phyloP scores from a whole-genome alignment of 176 grass and related monocot genomes.

The Eremochloa ophiuroides region DNA sequence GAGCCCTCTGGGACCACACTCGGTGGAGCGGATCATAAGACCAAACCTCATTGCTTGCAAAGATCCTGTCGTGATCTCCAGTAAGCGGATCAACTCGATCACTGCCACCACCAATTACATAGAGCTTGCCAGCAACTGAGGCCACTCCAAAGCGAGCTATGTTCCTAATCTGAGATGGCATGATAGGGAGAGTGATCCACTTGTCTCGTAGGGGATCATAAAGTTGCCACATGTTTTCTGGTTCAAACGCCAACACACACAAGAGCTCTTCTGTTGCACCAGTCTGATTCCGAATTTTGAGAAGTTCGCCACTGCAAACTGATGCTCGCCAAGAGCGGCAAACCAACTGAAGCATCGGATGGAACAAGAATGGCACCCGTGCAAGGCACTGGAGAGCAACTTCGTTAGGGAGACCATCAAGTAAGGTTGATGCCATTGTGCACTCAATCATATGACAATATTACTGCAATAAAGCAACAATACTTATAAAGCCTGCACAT shows the following conservation, averaged over 20 bases:
- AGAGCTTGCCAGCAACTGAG: constrained; percentile 82
- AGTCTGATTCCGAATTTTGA: constrained; percentile 55
- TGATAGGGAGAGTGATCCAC: constrained; percentile 91
- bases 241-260: constrained; percentile 91
- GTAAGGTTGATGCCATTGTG: constrained; percentile 46
- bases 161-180: constrained; percentile 90
- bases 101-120: constrained; percentile 92
- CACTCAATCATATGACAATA: constrained; percentile 9
- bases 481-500: constrained; percentile 38
- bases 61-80: constrained; percentile 85
- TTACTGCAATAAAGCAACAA: neutral
- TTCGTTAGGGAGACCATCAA: constrained; percentile 95
- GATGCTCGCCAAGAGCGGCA: constrained; percentile 69
- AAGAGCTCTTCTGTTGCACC: constrained; percentile 66
- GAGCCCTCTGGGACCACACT: constrained; percentile 54
- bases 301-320: constrained; percentile 53
- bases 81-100: constrained; percentile 91
- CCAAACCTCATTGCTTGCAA: constrained; percentile 98
- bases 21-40: constrained; percentile 71
- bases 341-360: constrained; percentile 75
- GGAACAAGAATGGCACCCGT: constrained; percentile 74
- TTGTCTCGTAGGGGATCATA: constrained; percentile 83
- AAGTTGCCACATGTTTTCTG: constrained; percentile 96
- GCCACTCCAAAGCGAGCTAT: constrained; percentile 85
- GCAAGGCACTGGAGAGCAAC: constrained; percentile 86